Percentiles rank a stretch among this genome's conserved stretches.
These are phyloP conservation scores for Peronosclerospora sorghi DNA, from an alignment of 352 stramenopile genomes.

Conservation along the genomic window DNA sequence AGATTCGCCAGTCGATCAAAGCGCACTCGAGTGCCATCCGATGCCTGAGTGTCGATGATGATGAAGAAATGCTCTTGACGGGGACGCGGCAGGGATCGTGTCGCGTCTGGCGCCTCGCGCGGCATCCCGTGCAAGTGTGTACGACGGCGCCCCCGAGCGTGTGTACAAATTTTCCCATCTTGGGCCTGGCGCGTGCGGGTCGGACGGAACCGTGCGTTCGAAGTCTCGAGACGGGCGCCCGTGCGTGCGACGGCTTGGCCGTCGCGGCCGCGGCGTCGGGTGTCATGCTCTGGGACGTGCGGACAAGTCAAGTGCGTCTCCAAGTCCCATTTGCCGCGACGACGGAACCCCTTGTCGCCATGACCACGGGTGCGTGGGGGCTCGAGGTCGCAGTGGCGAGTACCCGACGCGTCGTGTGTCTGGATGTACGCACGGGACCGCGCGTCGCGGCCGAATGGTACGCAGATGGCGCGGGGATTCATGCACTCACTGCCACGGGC, in stretches of 20 bases:
- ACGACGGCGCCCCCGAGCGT: conserved; percentile 5
- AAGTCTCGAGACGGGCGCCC: conserved; percentile 3
- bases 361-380: conserved; percentile 9
- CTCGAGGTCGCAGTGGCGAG: conserved; percentile 49
- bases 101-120: conserved; percentile 50
- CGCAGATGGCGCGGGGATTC: conserved; percentile 28
- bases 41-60: conserved; percentile 35
- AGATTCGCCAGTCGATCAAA: conserved; percentile 47
- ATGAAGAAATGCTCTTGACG: conserved; percentile 55
- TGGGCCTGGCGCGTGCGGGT: conserved; percentile 16
- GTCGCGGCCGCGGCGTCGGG: conserved; percentile 30
- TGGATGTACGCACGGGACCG: conserved; percentile 35
- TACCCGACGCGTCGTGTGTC: conserved; percentile 27
- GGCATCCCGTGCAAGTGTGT: conserved; percentile 31
- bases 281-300: conserved; percentile 60
- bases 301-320: conserved; percentile 45
- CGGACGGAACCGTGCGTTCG: neutral
- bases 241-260: conserved; percentile 20
- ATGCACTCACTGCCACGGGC: neutral
- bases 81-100: conserved; percentile 70
- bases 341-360: conserved; percentile 33
- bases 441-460: conserved; percentile 55
- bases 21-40: conserved; percentile 54
- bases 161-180: conserved; percentile 13
- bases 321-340: conserved; percentile 36